Conservation (phyloP, 2,329 filamentous ascomycete species). For the Esteya vermicola region DNA sequence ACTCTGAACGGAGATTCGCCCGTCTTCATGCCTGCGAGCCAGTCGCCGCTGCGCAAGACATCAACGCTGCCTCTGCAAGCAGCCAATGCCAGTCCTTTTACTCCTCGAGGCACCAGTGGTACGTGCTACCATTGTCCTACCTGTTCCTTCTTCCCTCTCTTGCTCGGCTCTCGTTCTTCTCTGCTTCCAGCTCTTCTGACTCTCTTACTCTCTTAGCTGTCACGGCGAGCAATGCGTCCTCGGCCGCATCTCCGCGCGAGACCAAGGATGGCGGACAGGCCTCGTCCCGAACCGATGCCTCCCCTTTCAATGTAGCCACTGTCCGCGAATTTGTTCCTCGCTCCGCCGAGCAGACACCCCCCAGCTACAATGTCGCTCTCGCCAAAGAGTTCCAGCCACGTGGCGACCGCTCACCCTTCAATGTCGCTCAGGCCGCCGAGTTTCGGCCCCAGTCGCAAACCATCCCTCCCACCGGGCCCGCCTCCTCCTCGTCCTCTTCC, state of each 20-base stretch:
- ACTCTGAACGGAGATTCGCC: slow-evolving; percentile 90
- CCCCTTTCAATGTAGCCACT: slow-evolving; percentile 40
- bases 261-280: slow-evolving; percentile 3
- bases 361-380: slow-evolving; percentile 5
- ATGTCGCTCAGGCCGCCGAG: slow-evolving; percentile 10
- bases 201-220: slow-evolving; percentile 2
- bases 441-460: slow-evolving; percentile 8
- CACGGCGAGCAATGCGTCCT: slow-evolving; percentile 8
- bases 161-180: neutral
- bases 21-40: slow-evolving; percentile 64
- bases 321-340: slow-evolving; percentile 27
- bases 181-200: no score
- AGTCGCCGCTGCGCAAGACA: slow-evolving; percentile 35
- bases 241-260: slow-evolving; percentile 8
- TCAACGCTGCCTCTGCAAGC: slow-evolving; percentile 76
- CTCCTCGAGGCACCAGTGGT: slow-evolving; percentile 47
- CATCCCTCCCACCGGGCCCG: neutral
- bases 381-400: slow-evolving; percentile 8
- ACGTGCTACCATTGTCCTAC: slow-evolving; percentile 5
- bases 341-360: slow-evolving; percentile 2
- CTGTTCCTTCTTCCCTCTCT: neutral
- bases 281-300: slow-evolving; percentile 4
- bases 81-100: slow-evolving; percentile 78
- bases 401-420: slow-evolving; percentile 10
- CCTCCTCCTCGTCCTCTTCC: neutral